Evolutionary conservation across 108 stramenopile species (phyloP).

Genomic region (Aurantiochytrium sp.): DNA sequence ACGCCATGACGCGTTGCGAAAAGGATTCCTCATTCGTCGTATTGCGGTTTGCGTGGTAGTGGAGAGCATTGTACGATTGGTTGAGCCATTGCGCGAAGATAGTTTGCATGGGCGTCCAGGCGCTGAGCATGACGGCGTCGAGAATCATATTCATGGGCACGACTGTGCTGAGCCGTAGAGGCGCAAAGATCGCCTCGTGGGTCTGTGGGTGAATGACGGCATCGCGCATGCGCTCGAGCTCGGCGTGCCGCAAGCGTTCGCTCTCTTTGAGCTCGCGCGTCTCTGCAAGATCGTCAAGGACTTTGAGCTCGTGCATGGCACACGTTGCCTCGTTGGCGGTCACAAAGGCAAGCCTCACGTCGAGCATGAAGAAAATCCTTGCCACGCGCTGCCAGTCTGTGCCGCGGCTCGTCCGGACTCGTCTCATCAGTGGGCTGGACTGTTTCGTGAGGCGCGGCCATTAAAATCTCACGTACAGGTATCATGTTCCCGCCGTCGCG

Average conservation of each 20-base stretch:
- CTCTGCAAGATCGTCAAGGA: neutral
- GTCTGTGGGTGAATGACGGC: conserved; percentile 14
- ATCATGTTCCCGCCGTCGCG: too few relatives aligned
- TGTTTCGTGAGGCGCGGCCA: too few relatives aligned
- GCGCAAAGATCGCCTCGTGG: neutral
- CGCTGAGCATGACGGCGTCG: neutral
- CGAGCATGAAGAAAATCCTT: neutral
- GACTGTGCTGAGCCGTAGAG: neutral
- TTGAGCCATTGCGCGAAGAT: neutral
- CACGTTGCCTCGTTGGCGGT: neutral
- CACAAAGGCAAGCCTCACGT: neutral
- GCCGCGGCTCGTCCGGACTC: too few relatives aligned
- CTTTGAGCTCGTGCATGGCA: neutral
- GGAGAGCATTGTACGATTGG: conserved; percentile 1
- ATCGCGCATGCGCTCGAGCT: neutral
- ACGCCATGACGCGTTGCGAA: neutral
- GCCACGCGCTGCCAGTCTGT: neutral
- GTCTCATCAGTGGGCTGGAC: too few relatives aligned
- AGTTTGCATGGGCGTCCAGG: neutral
- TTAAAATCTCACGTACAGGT: too few relatives aligned
- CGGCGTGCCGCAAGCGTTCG: neutral
- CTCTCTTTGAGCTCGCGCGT: neutral
- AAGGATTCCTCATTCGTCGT: neutral
- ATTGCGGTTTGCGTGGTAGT: conserved; percentile 16
- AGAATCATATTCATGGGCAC: conserved; percentile 18